Evolutionary conservation across 2,329 filamentous ascomycete species (phyloP).

Genomic region (Fusarium circinatum): DNA sequence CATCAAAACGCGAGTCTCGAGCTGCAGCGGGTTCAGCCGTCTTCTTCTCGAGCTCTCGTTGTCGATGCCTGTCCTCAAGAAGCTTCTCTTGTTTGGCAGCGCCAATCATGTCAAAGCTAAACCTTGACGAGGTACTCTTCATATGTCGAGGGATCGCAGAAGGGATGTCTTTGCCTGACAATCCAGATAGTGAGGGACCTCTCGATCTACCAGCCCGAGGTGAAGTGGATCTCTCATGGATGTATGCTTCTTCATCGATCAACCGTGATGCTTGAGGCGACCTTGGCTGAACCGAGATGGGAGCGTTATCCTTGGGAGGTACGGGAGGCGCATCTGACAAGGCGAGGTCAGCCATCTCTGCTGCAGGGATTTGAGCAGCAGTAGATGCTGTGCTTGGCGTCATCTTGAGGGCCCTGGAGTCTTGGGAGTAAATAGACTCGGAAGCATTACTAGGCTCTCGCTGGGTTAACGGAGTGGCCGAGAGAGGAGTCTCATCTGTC

Average conservation of each 20-base stretch:
- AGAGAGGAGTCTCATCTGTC: conserved; percentile 7
- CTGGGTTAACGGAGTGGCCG: conserved; percentile 40
- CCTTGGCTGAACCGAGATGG: conserved; percentile 38
- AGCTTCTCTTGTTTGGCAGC: conserved; percentile 74
- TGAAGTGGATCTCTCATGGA: conserved; percentile 39
- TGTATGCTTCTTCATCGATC: conserved; percentile 30
- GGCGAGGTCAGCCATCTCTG: conserved; percentile 1
- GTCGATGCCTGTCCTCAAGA: conserved; percentile 77
- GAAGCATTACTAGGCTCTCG: conserved; percentile 47
- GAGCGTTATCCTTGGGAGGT: conserved; percentile 52
- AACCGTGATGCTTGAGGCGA: conserved; percentile 40
- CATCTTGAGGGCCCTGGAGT: conserved; percentile 41
- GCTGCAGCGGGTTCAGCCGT: conserved; percentile 50
- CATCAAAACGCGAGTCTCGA: conserved; percentile 67
- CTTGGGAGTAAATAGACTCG: conserved; percentile 43
- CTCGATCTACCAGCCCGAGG: conserved; percentile 57
- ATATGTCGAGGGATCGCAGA: conserved; percentile 70
- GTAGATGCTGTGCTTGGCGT: conserved; percentile 44
- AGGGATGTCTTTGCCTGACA: conserved; percentile 57
- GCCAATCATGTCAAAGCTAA: conserved; percentile 84
- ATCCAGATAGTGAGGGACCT: conserved; percentile 62
- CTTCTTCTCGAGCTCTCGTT: conserved; percentile 72
- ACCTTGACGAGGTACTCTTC: conserved; percentile 81
- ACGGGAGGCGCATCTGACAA: conserved; percentile 48
- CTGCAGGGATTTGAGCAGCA: conserved; percentile 24